Conservation (phyloP, 2,329 filamentous ascomycete species). For the Diaporthe batatas region DNA sequence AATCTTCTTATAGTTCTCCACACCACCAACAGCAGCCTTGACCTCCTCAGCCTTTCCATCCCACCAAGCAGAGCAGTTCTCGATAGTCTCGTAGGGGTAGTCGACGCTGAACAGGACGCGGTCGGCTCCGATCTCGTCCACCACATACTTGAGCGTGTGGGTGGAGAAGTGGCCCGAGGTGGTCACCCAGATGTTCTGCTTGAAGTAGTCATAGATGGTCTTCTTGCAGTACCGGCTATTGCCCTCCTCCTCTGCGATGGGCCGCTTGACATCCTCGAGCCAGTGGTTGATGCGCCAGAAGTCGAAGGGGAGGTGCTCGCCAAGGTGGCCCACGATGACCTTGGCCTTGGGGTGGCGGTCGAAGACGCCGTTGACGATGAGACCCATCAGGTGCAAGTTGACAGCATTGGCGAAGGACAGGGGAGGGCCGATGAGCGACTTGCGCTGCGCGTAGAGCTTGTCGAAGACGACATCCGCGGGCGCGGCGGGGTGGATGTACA, state of each 20-base stretch:
- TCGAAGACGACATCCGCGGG: slow-evolving; percentile 60
- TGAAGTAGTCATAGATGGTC: slow-evolving; percentile 66
- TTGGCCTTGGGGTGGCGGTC: slow-evolving; percentile 61
- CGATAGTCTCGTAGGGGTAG: slow-evolving; percentile 64
- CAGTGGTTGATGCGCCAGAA: slow-evolving; percentile 66
- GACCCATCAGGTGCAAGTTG: slow-evolving; percentile 67
- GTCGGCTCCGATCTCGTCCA: slow-evolving; percentile 62
- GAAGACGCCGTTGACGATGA: slow-evolving; percentile 65
- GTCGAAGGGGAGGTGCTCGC: slow-evolving; percentile 64
- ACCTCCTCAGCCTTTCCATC: slow-evolving; percentile 50
- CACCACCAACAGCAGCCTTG: slow-evolving; percentile 40
- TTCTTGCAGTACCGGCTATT: slow-evolving; percentile 62
- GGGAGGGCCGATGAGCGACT: slow-evolving; percentile 72
- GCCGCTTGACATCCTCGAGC: slow-evolving; percentile 60
- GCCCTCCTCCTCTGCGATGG: slow-evolving; percentile 59
- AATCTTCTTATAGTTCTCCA: slow-evolving; percentile 55
- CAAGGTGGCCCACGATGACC: slow-evolving; percentile 62
- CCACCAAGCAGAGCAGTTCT: slow-evolving; percentile 58
- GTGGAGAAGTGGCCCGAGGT: slow-evolving; percentile 70
- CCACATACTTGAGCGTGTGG: slow-evolving; percentile 62
- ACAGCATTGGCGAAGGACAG: slow-evolving; percentile 71
- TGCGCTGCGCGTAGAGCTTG: slow-evolving; percentile 64
- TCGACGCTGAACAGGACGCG: slow-evolving; percentile 67
- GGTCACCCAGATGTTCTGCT: slow-evolving; percentile 68
- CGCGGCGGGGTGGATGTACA: slow-evolving; percentile 74